Base-by-base conservation (phyloP, 768 basidiomycete species). In the Paxillus involutus region DNA sequence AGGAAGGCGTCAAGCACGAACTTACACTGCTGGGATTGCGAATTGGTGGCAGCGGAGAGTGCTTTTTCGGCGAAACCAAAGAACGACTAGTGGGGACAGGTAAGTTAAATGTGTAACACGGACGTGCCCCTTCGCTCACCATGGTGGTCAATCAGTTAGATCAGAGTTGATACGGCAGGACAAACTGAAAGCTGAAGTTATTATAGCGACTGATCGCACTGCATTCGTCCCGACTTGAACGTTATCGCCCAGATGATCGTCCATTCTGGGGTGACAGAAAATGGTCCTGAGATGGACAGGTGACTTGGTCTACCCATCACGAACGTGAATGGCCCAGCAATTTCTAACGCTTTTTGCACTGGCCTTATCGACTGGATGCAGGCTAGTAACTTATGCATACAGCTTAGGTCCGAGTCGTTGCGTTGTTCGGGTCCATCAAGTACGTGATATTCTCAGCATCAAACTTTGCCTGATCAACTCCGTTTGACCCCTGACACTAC, bases 21-120 rank as follows among this genome's bases (percentile, higher is more conserved):
- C 56, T 55, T 45, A 59, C 56, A 21, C 11, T 53, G 45, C 11
- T 53, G 45, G 24, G 59, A 39, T 9, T 53, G 43, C 11, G 51
- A 37, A 30, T 37, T 43, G 60, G 75, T 83, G 83, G 65, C 59
- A 3, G 82, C 75, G 37, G 80, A 68, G 60, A 79, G 68, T 57
- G 83, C 82, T 69, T 91, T 69, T 70, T 90, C 86, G 10, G 88
- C 91, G 60, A 91, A 68, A 53, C 81, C 82, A 36, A 89, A 77
- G 62, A 91, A 77, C 56, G 89, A 88, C 89, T 88, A 35, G 49
- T 26, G 7, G 51, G 26, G 8, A 26, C 26, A 30, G 32, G n/a
- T n/a, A n/a, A n/a, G n/a, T 59, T 30, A 56, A 39, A 13, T 1
- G 37, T 1, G 55, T 11, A 11, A 30, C 17, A 26, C 2, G 30